Evolutionary conservation across 441 rosid species (phyloP), one percentile per base, ranked within the genome.

Genomic region (Kokia cookei): DNA sequence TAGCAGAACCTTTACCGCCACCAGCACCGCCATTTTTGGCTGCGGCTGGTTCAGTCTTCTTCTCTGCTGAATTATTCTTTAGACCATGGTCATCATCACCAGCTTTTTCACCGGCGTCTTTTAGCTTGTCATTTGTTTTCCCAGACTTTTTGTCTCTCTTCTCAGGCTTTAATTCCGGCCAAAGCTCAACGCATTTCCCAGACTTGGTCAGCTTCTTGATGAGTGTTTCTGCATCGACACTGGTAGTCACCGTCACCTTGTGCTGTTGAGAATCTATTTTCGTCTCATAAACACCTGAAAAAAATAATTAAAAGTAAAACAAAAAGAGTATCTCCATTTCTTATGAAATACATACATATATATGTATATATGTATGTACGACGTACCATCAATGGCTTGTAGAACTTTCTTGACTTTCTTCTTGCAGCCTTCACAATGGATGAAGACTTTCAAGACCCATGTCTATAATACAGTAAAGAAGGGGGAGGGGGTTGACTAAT

Each of bases 391-490:
- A 24, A 86, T 86, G 78, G 69, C 67, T 55, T 81, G 87, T n/a
- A 91, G 87, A 75, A 88, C 82, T 81, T 83, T 89, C 83, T 78
- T 86, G 79, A 91, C 93, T 74, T 89, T 82, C 71, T 83, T 87
- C 81, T 79, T 83, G 88, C 96, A 91, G 77, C 96, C 93, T 82
- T 86, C 83, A 66, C 93, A 91, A 80, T 91, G 92, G 67, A 91
- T 84, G 26, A 83, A 82, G 29, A 89, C 93, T 80, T 76, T 91
- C 68, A 91, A 61, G n/a, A 78, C 83, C 93, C 92, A 91, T 63
- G 87, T 91, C 96, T 91, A 80, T 45, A 59, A 72, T 75, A 66
- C 76, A 76, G 66, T 19, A 11, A 42, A 72, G 48, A 45, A 4
- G 5, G 1, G 32, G 5, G 62, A 4, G 35, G 8, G 40, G 8